Base-by-base conservation (phyloP, 495 filamentous ascomycete genomes). In the Extremus antarcticus region DNA sequence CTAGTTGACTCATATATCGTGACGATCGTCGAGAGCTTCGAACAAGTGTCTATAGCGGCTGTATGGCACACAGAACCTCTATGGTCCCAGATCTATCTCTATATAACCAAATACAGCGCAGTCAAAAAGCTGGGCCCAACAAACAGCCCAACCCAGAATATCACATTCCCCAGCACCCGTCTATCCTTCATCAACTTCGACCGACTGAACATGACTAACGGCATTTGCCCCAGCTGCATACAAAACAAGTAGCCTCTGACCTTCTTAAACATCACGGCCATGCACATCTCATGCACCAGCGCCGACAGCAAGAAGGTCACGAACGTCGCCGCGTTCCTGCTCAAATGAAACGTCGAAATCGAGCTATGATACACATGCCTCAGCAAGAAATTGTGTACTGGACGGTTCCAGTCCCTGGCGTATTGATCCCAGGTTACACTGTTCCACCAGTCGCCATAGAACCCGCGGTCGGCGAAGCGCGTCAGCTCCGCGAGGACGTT, bases 191-290 rank as follows among this genome's bases (percentile, higher is more conserved):
- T 70, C 59, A 78, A 74, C 56, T 72, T 77, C 0, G 80, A 83
- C 61, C 81, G 68, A 56, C 81, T 85, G 49, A 88, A 54, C 20
- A 66, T 71, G 39, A 86, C 82, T 2, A 89, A 63, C 56, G 85
- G 84, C 43, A 87, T 55, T 67, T 87, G 84, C 56, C 68, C 70
- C 82, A 89, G 82, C 71, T 89, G 85, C 61, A 83, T 63, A 23
- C 78, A 66, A 9, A 88, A 73, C 57, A 90, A 65, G 60, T 88
- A 88, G 4, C 86, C 86, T 32, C 86, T 72, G 22, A 88, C 75
- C 59, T 86, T 86, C 69, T 82, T 82, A 63, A 89, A 89, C 52
- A 89, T 77, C 51, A 82, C 82, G 71, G 80, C 79, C 86, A 88
- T 88, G 57, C 87, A 72, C 35, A 88, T 70, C 66, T 88, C 85